phyloP scores from a whole-genome alignment of 352 stramenopile species.

The Phytopythium cucurbitacearum region DNA sequence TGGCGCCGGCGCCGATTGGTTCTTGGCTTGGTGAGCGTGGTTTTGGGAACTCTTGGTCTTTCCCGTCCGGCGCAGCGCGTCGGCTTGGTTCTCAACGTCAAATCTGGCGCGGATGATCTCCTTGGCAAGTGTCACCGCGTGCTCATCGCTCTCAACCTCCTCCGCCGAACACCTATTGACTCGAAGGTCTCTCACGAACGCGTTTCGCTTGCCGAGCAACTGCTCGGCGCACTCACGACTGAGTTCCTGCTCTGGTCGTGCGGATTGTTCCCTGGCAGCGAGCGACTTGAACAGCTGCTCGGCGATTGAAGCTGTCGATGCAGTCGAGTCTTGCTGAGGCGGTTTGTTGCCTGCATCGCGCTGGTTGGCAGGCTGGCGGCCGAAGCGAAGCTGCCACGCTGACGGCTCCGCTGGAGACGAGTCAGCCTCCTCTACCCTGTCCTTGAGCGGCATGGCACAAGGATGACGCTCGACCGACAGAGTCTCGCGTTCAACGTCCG shows the following conservation, averaged over 20 bases:
- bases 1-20: background rate
- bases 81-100: constrained; percentile 33
- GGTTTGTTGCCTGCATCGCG: background rate
- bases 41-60: constrained; percentile 7
- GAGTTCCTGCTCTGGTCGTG: constrained; percentile 21
- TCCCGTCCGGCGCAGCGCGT: constrained; percentile 21
- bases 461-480: no score
- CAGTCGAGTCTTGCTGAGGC: background rate
- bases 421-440: constrained; percentile 2
- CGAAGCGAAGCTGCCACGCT: constrained; percentile 58
- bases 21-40: background rate
- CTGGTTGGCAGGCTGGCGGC: constrained; percentile 23
- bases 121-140: constrained; percentile 20
- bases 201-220: constrained; percentile 54
- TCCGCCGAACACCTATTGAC: background rate
- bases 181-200: constrained; percentile 20
- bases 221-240: constrained; percentile 43
- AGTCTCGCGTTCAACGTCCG: no score
- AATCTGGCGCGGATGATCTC: constrained; percentile 48
- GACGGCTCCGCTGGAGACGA: constrained; percentile 34
- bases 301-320: constrained; percentile 25
- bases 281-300: constrained; percentile 36
- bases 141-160: constrained; percentile 2
- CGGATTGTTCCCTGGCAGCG: constrained; percentile 9
- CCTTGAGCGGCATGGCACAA: background rate